phyloP scores from a whole-genome alignment of 129 eudicot genomes.

The Helianthus annuus region DNA sequence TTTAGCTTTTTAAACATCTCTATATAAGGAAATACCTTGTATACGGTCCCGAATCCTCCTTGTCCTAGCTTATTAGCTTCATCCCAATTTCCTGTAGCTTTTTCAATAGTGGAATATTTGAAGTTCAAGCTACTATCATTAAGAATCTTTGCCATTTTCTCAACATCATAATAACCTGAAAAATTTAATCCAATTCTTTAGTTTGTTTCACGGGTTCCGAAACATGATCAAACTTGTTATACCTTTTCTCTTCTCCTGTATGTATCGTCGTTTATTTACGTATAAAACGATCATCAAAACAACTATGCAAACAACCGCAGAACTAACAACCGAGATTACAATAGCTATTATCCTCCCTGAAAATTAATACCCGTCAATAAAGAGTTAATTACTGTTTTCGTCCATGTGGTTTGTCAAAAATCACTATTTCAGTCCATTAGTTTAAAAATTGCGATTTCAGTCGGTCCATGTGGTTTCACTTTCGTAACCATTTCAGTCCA shows the following conservation, averaged over 20 bases:
- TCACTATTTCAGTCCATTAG: too few species aligned
- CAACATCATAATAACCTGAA: conserved; percentile 50
- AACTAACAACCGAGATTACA: conserved; percentile 53
- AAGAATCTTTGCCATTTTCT: conserved; percentile 55
- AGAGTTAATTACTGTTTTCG: too few species aligned
- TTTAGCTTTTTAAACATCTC: neutral
- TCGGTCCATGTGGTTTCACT: too few species aligned
- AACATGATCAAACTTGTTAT: conserved; percentile 1
- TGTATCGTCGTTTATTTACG: conserved; percentile 44
- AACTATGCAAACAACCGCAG: conserved; percentile 47
- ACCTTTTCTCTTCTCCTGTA: conserved; percentile 77
- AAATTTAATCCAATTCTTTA: neutral
- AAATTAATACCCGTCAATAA: neutral
- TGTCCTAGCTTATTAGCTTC: conserved; percentile 85
- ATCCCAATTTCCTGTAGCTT: conserved; percentile 66
- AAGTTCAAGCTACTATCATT: conserved; percentile 71
- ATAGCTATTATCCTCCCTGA: conserved; percentile 57
- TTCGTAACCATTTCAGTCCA: too few species aligned
- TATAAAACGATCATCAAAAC: conserved; percentile 49
- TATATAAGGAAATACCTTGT: conserved; percentile 49
- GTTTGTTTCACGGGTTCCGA: neutral
- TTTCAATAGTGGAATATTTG: conserved; percentile 71
- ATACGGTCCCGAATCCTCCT: conserved; percentile 86
- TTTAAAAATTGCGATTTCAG: too few species aligned
- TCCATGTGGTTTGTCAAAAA: too few species aligned